Percentiles rank a stretch among this genome's conserved stretches.
These are phyloP conservation scores for Hygrocybe coccinea DNA, from an alignment of 768 basidiomycete species.

Conservation along the genomic window DNA sequence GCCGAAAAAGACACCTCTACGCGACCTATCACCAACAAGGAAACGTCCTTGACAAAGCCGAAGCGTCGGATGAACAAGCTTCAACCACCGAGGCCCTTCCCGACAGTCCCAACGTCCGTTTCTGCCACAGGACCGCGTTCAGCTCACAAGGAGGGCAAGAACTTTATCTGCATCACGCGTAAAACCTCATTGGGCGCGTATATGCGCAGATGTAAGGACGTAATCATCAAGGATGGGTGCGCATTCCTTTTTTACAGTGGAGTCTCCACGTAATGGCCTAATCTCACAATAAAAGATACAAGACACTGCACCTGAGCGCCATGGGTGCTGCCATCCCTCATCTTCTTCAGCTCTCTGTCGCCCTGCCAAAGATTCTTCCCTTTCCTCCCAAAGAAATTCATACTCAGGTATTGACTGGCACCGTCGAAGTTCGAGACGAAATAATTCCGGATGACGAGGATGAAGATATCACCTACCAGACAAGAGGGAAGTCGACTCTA, in stretches of 20 bases:
- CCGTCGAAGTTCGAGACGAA: constrained; percentile 74
- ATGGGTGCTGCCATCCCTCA: constrained; percentile 90
- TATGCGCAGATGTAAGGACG: constrained; percentile 69
- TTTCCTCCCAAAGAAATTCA: constrained; percentile 59
- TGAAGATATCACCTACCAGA: constrained; percentile 60
- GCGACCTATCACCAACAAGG: neutral
- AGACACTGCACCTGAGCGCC: constrained; percentile 67
- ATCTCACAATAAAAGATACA: constrained; percentile 45
- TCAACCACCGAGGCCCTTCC: constrained; percentile 68
- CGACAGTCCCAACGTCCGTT: constrained; percentile 67
- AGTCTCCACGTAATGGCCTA: neutral
- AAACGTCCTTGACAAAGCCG: constrained; percentile 20
- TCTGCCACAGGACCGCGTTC: constrained; percentile 79
- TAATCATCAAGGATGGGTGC: constrained; percentile 69
- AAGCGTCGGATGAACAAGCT: constrained; percentile 54
- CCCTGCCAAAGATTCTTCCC: constrained; percentile 69
- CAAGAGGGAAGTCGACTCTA: constrained; percentile 67
- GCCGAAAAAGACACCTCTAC: neutral
- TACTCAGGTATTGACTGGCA: constrained; percentile 60
- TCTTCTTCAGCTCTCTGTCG: constrained; percentile 61
- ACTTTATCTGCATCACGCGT: constrained; percentile 73
- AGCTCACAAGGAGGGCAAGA: constrained; percentile 74
- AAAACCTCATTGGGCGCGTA: constrained; percentile 69
- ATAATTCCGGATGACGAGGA: constrained; percentile 70
- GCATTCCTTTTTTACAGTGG: constrained; percentile 15